A percentile compares a stretch with the other conserved stretches of the same genome.
Conservation (phyloP, 331 rosid genomes). For the Stylosanthes scabra region DNA sequence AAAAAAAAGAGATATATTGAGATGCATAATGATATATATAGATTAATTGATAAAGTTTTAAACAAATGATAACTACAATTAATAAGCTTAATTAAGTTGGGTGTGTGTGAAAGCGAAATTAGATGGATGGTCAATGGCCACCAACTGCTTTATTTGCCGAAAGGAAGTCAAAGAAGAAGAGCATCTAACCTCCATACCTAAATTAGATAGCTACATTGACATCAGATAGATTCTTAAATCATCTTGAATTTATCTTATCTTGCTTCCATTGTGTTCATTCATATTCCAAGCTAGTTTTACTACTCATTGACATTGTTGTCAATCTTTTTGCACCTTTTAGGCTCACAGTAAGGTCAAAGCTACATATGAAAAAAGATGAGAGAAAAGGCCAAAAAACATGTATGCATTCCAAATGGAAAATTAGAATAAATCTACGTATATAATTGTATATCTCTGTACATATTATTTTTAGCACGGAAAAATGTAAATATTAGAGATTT, state of each 20-base stretch:
- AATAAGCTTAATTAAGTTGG: slow-evolving; percentile 9
- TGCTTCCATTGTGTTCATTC: not conserved
- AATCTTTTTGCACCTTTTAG: not conserved
- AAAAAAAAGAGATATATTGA: no score
- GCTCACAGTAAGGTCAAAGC: not conserved
- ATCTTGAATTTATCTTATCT: not conserved
- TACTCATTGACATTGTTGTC: no score
- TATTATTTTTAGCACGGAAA: no score
- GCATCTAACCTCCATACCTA: not conserved
- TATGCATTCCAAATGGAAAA: not conserved
- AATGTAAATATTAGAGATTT: no score
- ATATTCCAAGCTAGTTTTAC: no score
- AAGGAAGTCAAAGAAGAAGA: no score
- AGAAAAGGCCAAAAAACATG: not conserved
- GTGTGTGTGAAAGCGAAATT: slow-evolving; percentile 2
- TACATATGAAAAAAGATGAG: not conserved
- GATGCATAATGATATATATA: no score
- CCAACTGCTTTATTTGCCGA: no score
- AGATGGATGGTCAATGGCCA: not conserved
- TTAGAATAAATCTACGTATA: no score
- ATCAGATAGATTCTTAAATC: not conserved
- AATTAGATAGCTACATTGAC: not conserved
- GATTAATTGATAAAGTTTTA: no score
- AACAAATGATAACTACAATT: no score
- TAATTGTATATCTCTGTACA: no score